Percentiles rank a stretch among this genome's conserved stretches.
phyloP scores from a whole-genome alignment of 805 yeast species.

The Pichia thaimueangensis region DNA sequence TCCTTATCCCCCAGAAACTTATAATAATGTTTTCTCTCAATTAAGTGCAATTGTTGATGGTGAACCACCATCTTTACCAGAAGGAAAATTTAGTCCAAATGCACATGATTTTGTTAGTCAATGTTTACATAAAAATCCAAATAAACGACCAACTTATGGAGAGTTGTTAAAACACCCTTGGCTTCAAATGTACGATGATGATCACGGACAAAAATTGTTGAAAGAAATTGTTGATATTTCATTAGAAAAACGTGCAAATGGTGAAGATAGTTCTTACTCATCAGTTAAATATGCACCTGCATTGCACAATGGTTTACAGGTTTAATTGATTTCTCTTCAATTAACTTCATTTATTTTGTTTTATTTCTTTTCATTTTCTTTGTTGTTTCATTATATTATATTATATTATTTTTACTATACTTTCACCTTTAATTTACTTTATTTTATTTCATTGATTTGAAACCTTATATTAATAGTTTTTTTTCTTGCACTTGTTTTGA shows the following conservation, averaged over 20 bases:
- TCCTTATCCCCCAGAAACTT: slow-evolving; percentile 96
- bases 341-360: too few species aligned
- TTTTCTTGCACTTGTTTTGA: too few species aligned
- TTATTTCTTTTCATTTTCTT: too few species aligned
- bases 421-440: too few species aligned
- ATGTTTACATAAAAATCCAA: slow-evolving; percentile 77
- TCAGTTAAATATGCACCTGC: not conserved
- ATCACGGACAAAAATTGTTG: slow-evolving; percentile 25
- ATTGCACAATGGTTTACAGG: slow-evolving; percentile 7
- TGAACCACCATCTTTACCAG: slow-evolving; percentile 76
- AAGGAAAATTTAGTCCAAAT: slow-evolving; percentile 54
- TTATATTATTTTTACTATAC: too few species aligned
- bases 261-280: not conserved
- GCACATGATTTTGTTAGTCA: slow-evolving; percentile 77
- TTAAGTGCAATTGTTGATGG: slow-evolving; percentile 96
- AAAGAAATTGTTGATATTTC: slow-evolving; percentile 27
- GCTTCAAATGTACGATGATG: slow-evolving; percentile 49
- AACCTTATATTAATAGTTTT: too few species aligned
- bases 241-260: slow-evolving; percentile 4
- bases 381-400: too few species aligned
- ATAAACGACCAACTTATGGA: slow-evolving; percentile 72
- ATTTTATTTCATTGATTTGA: too few species aligned
- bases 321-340: not conserved
- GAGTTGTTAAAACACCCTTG: slow-evolving; percentile 78
- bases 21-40: slow-evolving; percentile 84